Base-by-base conservation (phyloP, 306 rosid genomes). In the Mimosa pudica region DNA sequence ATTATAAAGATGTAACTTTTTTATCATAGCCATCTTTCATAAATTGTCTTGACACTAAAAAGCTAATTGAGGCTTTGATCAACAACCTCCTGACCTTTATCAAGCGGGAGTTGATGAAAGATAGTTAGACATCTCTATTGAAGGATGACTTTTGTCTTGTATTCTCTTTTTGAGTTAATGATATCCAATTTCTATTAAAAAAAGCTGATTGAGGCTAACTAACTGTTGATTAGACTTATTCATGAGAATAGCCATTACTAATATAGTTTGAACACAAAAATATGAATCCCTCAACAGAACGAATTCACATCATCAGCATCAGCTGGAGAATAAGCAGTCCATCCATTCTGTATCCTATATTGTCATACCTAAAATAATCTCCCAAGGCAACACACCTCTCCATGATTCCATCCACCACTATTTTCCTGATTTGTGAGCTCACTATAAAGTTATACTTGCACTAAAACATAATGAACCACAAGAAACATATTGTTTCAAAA, bases 221-320 rank as follows among this genome's bases (percentile, higher is more conserved):
- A 54, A 62, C 30, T 24, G 30, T 24, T 68, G 62, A n/a, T 57
- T 44, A 75, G 55, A 46, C 79, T 44, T 42, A 6, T 60, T 33
- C 65, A 69, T 11, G 54, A 68, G 66, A 74, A 78, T 42, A 78
- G 48, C 35, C 52, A 70, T 63, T 44, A 74, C 52, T 60, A 61
- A 61, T 33, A 51, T 74, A 41, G 38, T 73, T 60, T 16, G 70
- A 76, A 70, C 41, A 49, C n/a, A 9, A 20, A 8, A 20, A 24
- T 2, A 20, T 24, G 36, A 60, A 60, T 60, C 65, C 65, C 33
- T 6, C 36, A 10, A 10, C 1, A 1, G 36, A 24, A 20, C 14
- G 65, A 24, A 24, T 60, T 3, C 65, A 24, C 14, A 60, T 18
- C 9, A 60, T 18, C 65, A 60, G 30, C 65, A 60, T 60, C 16